These are phyloP conservation scores for Gamsiella multidivaricata DNA, from an alignment of 192 early-diverging fungal genomes.

Conservation along the genomic window DNA sequence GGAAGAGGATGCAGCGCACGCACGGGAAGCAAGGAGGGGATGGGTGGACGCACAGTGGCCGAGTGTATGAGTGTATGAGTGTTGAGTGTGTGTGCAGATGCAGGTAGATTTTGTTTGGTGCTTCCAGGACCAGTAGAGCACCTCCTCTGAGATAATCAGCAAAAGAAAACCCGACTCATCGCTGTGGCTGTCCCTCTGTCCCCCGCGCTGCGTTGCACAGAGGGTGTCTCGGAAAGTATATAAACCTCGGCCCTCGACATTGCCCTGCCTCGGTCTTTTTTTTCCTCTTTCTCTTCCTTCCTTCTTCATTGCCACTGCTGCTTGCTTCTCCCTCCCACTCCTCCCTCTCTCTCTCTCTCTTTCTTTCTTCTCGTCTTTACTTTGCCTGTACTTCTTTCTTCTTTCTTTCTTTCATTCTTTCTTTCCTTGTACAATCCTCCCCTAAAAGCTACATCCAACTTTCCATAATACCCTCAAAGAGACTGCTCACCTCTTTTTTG, in stretches of 20 bases:
- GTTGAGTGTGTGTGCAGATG: too few relatives aligned
- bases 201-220: too few relatives aligned
- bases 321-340: slow-evolving; percentile 10
- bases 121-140: too few relatives aligned
- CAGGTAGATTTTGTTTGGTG: neutral
- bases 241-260: slow-evolving; percentile 21
- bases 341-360: slow-evolving; percentile 1
- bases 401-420: neutral
- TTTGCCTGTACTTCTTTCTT: neutral
- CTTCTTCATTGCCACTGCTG: neutral
- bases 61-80: too few relatives aligned
- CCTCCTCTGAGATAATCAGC: slow-evolving; percentile 4
- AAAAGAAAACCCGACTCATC: too few relatives aligned
- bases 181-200: neutral
- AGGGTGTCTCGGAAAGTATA: slow-evolving; percentile 35
- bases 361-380: neutral
- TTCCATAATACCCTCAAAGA: slow-evolving; percentile 19
- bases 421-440: slow-evolving; percentile 9
- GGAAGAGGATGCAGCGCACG: neutral
- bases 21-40: too few relatives aligned
- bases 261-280: slow-evolving; percentile 21
- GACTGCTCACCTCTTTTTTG: slow-evolving; percentile 41
- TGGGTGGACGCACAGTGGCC: too few relatives aligned
- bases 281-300: slow-evolving; percentile 6
- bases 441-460: neutral